Conservation (phyloP, 257 asterid genomes). For the Striga asiatica region DNA sequence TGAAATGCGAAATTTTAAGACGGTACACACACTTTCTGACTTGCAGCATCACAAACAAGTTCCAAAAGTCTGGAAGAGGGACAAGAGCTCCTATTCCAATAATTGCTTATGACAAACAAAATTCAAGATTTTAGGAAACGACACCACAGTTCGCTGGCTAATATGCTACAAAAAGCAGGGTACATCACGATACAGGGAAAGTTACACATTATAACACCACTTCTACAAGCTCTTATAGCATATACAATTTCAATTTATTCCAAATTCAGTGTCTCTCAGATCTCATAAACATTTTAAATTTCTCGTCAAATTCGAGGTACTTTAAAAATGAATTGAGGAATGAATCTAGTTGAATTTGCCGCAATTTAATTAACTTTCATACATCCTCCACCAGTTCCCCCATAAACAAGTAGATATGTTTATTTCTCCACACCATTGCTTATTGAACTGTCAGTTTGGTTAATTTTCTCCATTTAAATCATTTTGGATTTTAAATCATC, state of each 20-base stretch:
- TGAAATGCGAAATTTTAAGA: constrained; percentile 1
- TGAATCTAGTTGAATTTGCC: background rate
- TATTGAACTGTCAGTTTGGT: background rate
- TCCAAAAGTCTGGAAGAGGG: background rate
- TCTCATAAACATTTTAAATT: background rate
- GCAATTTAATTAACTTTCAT: background rate
- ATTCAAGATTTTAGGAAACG: too few relatives aligned
- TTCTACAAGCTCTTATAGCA: background rate
- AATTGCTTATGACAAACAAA: background rate
- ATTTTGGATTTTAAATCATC: background rate
- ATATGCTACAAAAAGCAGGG: background rate
- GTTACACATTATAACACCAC: background rate
- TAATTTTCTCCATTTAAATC: background rate
- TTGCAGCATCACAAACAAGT: background rate
- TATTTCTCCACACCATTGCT: background rate
- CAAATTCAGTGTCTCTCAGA: background rate
- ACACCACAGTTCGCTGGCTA: background rate
- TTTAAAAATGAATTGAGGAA: background rate
- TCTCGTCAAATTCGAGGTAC: background rate
- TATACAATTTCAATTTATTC: background rate
- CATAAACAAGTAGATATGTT: too few relatives aligned
- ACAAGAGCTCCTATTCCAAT: background rate
- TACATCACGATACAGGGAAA: background rate
- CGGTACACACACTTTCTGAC: background rate
- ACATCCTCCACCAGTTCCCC: background rate